Evolutionary conservation across 169 alveolate species (phyloP).

Genomic region (Plasmodium cynomolgi): DNA sequence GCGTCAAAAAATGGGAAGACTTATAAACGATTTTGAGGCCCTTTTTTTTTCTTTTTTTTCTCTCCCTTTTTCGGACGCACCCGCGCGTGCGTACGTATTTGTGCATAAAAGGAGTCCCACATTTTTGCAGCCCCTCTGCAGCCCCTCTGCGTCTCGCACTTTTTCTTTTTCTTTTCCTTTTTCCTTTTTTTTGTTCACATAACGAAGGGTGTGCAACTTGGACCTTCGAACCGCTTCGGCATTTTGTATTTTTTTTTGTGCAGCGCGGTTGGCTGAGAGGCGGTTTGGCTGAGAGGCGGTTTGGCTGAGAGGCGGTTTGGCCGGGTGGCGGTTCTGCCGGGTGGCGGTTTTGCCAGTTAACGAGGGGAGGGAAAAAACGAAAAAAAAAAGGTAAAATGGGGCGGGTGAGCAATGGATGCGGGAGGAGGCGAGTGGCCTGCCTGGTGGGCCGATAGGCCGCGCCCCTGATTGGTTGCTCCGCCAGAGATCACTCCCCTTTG

Average conservation of each 20-base stretch:
- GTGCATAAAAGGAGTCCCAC: background rate
- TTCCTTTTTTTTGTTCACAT: background rate
- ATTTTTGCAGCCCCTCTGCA: background rate
- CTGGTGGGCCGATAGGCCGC: background rate
- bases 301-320: background rate
- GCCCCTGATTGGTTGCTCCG: conserved; percentile 23
- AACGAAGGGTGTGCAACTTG: background rate
- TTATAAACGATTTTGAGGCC: background rate
- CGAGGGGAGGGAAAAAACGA: background rate
- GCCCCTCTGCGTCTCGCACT: background rate
- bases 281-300: background rate
- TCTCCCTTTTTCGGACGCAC: background rate
- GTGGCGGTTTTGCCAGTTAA: background rate
- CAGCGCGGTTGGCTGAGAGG: background rate
- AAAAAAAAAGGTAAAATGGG: background rate
- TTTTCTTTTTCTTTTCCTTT: background rate
- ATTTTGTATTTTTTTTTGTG: background rate
- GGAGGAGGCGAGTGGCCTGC: background rate
- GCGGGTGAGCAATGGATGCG: background rate
- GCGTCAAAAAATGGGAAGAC: background rate
- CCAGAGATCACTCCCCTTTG: background rate
- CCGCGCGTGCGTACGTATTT: background rate
- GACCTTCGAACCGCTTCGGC: background rate
- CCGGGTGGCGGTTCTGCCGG: background rate
- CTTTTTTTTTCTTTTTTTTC: background rate